Evolutionary conservation across 148 eudicot species (phyloP), one percentile per base, ranked within the genome.

Genomic region (Vaccinium myrtillus): DNA sequence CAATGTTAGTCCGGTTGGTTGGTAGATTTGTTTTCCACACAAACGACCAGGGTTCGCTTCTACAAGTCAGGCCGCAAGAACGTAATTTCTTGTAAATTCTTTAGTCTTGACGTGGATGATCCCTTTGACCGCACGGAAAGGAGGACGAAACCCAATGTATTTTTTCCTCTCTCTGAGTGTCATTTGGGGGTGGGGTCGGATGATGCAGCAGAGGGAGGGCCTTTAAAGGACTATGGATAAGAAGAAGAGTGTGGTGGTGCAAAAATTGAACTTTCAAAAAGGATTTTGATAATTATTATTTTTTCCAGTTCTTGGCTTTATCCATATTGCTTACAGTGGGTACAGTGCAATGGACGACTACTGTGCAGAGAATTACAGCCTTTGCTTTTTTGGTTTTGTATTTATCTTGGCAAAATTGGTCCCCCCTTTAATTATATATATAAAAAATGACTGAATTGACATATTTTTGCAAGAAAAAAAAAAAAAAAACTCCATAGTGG

Each of bases 81-180:
- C 6, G 6, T 43, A 43, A 43, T 43, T 43, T 43, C 46, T 43
- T 43, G 39, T 36, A 1, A 36, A 36, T 36, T 36, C 3, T 36
- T 36, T 36, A 36, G 39, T 2, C 4, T 36, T 36, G 39, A 36
- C 39, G 39, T 36, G 39, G 39, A 36, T 36, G 39, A 36, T 36
- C 39, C 3, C 39, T 36, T 36, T 36, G 3, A 36, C 3, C 3
- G 39, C 39, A 2, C 39, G 39, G 39, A 36, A 36, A 67, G 61
- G 85, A 86, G 92, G 88, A 88, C 88, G 84, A 78, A 59, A 54
- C n/a, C 83, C 83, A 4, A 78, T 74, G 56, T 67, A 4, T 81
- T 39, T 27, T 49, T n/a, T n/a, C 51, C 23, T 46, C 21, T 61
- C 10, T 13, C 8, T 21, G 48, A 30, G 56, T 51, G 74, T 46